A percentile compares a stretch with the other conserved stretches of the same genome.
Conservation (phyloP, 768 basidiomycete genomes). For the Boletus pseudopeckii region DNA sequence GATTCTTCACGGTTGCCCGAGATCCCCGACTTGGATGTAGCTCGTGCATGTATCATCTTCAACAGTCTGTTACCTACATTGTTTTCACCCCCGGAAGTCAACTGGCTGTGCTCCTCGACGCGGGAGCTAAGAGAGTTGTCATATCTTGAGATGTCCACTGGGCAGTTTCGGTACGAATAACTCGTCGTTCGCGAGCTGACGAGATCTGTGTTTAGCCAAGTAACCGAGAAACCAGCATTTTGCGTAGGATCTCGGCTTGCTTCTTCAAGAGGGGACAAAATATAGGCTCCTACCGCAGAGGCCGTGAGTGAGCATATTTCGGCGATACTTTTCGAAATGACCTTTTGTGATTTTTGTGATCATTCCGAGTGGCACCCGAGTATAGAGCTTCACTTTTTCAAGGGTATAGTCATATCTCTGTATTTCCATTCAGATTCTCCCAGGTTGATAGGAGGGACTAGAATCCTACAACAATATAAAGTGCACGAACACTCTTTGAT, state of each 20-base stretch:
- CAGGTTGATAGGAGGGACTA: background rate
- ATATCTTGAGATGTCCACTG: constrained; percentile 30
- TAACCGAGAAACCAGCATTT: constrained; percentile 83
- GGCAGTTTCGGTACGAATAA: constrained; percentile 78
- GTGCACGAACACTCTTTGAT: constrained; percentile 41
- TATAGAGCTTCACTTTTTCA: constrained; percentile 88
- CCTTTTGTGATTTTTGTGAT: constrained; percentile 79
- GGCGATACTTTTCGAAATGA: constrained; percentile 23
- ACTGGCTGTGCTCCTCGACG: background rate
- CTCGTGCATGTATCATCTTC: constrained; percentile 24
- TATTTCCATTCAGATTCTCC: constrained; percentile 3
- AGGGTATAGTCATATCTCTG: constrained; percentile 93
- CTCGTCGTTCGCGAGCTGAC: constrained; percentile 70
- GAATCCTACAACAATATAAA: constrained; percentile 73
- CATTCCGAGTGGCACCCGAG: constrained; percentile 82
- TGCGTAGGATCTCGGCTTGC: constrained; percentile 83
- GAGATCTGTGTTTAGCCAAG: constrained; percentile 72
- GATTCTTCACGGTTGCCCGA: constrained; percentile 33
- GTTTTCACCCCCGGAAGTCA: background rate
- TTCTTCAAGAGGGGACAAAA: constrained; percentile 90
- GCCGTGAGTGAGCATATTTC: background rate
- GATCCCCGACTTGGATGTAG: constrained; percentile 29
- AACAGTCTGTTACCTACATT: constrained; percentile 20
- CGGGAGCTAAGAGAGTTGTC: background rate
- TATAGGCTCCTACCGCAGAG: constrained; percentile 74